Conservation (phyloP, 2,329 filamentous ascomycete species). For the Apiospora rasikravindrae region DNA sequence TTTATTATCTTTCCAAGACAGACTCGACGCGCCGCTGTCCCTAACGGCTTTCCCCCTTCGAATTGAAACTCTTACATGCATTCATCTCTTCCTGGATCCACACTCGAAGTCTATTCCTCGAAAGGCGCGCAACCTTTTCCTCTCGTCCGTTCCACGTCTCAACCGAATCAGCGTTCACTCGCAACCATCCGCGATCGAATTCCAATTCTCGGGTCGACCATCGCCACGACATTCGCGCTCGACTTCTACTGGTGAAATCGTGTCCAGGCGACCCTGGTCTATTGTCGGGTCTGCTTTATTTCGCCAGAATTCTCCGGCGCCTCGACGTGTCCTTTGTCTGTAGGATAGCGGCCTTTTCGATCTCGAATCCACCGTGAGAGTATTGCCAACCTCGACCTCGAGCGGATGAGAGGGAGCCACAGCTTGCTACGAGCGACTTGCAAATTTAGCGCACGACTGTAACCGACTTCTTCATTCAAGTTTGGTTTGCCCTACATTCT, state of each 20-base stretch:
- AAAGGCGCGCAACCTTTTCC: constrained; percentile 16
- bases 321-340: constrained; percentile 35
- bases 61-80: constrained; percentile 16
- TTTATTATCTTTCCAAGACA: background rate
- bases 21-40: constrained; percentile 13
- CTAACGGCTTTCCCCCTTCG: constrained; percentile 5
- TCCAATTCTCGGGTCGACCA: constrained; percentile 20
- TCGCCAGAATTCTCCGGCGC: constrained; percentile 34
- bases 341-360: constrained; percentile 24
- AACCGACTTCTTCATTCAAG: background rate
- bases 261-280: constrained; percentile 18
- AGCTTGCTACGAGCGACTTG: background rate
- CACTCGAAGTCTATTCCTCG: constrained; percentile 32
- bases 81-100: constrained; percentile 22
- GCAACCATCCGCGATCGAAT: constrained; percentile 26
- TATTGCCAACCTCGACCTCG: constrained; percentile 11
- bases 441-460: constrained; percentile 16
- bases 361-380: constrained; percentile 17
- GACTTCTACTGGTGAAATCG: background rate
- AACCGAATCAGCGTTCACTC: constrained; percentile 26
- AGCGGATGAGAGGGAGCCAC: background rate
- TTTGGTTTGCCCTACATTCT: constrained; percentile 19
- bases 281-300: constrained; percentile 27
- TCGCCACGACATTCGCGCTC: constrained; percentile 2
- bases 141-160: constrained; percentile 28